A percentile compares a stretch with the other conserved stretches of the same genome.
Evolutionary conservation across 257 asterid genomes (phyloP).

Genomic region (Solanum sparsipilum): DNA sequence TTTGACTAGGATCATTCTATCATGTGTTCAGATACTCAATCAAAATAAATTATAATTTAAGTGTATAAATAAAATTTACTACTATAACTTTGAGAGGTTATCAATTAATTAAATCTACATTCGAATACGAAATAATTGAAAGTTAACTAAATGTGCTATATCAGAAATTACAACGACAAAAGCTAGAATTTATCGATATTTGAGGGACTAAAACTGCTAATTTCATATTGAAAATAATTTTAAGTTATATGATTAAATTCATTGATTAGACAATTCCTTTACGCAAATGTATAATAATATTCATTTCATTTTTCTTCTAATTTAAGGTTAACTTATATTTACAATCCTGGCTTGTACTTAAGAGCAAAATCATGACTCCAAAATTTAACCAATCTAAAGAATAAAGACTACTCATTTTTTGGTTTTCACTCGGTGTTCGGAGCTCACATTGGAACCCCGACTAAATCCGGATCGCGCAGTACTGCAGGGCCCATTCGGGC

Average conservation of each 20-base stretch:
- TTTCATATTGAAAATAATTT: neutral
- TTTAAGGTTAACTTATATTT: neutral
- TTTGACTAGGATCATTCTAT: too few relatives aligned
- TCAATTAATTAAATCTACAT: neutral
- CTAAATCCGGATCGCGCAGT: too few relatives aligned
- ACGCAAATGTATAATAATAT: neutral
- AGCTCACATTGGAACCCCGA: too few relatives aligned
- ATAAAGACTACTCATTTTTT: neutral
- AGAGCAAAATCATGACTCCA: neutral
- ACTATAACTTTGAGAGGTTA: neutral
- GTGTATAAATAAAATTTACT: neutral
- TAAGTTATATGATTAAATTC: neutral
- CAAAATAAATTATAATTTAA: neutral
- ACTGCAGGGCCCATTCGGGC: too few relatives aligned
- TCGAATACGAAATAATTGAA: neutral
- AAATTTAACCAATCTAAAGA: neutral
- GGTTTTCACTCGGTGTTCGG: fast-evolving
- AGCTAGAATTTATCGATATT: neutral
- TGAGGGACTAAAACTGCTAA: neutral
- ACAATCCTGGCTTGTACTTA: neutral
- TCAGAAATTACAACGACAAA: neutral
- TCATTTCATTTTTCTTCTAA: neutral
- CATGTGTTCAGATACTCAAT: neutral
- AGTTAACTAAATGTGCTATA: neutral
- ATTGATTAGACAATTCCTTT: neutral